A percentile compares a stretch with the other conserved stretches of the same genome.
Evolutionary conservation across 345 rosid species (phyloP).

Genomic region (Bretschneidera sinensis): DNA sequence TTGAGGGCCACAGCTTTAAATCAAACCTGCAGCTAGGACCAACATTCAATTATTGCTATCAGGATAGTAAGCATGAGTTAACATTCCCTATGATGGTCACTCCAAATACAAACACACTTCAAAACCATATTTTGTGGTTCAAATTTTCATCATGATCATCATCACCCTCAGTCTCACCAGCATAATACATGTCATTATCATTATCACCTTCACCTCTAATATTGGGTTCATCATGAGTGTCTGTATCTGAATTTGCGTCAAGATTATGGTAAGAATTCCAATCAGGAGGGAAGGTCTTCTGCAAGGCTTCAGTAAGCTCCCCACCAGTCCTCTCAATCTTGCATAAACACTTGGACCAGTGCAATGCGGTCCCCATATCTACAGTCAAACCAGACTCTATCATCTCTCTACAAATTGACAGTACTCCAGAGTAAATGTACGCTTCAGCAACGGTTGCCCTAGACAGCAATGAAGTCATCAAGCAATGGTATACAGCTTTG

Average conservation of each 20-base stretch:
- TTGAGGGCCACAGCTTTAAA: too few species aligned
- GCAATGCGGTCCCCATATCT: slow-evolving; percentile 94
- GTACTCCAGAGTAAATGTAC: slow-evolving; percentile 50
- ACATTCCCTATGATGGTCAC: neutral
- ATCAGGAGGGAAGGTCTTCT: slow-evolving; percentile 92
- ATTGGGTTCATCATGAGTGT: slow-evolving; percentile 27
- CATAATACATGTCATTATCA: slow-evolving; percentile 15
- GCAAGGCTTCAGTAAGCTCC: slow-evolving; percentile 81
- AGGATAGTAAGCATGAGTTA: too few species aligned
- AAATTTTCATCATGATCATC: too few species aligned
- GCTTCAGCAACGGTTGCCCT: slow-evolving; percentile 83
- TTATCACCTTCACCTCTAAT: slow-evolving; percentile 14
- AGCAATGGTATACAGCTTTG: slow-evolving; percentile 85
- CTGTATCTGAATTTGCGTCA: slow-evolving; percentile 32
- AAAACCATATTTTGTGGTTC: neutral
- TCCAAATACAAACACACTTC: neutral
- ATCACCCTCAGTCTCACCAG: too few species aligned
- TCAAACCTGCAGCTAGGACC: too few species aligned
- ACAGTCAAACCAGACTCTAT: slow-evolving; percentile 61
- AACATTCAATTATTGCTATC: too few species aligned
- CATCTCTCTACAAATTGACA: slow-evolving; percentile 73
- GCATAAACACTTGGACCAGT: slow-evolving; percentile 79
- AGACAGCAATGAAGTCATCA: slow-evolving; percentile 74
- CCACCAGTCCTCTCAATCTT: slow-evolving; percentile 91
- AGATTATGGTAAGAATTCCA: slow-evolving; percentile 51